These are phyloP conservation scores for Mycena olivaceomarginata DNA, from an alignment of 768 basidiomycete species.

Conservation along the genomic window DNA sequence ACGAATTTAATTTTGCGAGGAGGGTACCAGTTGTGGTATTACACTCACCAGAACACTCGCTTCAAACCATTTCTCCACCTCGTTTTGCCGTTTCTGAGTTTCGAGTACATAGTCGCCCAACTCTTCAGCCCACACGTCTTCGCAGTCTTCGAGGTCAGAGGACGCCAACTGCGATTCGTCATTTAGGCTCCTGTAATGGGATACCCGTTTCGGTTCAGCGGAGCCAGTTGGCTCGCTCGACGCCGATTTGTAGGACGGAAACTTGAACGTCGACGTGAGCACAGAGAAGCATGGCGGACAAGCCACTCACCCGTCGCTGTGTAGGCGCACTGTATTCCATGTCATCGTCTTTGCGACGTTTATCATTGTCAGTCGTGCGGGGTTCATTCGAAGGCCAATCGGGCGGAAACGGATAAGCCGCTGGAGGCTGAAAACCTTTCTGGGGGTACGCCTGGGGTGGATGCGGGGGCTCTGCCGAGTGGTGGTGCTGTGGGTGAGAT, in stretches of 20 bases:
- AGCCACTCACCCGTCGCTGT: constrained; percentile 73
- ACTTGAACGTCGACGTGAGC: constrained; percentile 19
- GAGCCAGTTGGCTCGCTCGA: constrained; percentile 32
- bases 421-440: constrained; percentile 29
- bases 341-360: constrained; percentile 64
- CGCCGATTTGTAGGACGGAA: constrained; percentile 34
- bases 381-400: constrained; percentile 36
- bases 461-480: constrained; percentile 30
- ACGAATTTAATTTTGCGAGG: constrained; percentile 26
- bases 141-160: constrained; percentile 89
- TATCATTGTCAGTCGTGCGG: constrained; percentile 31
- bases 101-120: constrained; percentile 82
- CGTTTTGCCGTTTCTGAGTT: constrained; percentile 83
- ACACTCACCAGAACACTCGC: constrained; percentile 75
- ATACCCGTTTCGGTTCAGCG: constrained; percentile 51
- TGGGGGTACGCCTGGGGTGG: constrained; percentile 29
- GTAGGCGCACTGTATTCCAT: constrained; percentile 65
- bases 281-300: constrained; percentile 17
- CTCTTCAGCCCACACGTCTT: constrained; percentile 85
- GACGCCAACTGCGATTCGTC: constrained; percentile 71
- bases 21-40: constrained; percentile 8
- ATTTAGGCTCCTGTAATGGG: constrained; percentile 51
- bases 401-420: constrained; percentile 26
- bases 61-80: constrained; percentile 86
- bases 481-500: constrained; percentile 23